These are phyloP conservation scores for Fragaria nilgerrensis DNA, from an alignment of 306 rosid genomes.

Conservation along the genomic window DNA sequence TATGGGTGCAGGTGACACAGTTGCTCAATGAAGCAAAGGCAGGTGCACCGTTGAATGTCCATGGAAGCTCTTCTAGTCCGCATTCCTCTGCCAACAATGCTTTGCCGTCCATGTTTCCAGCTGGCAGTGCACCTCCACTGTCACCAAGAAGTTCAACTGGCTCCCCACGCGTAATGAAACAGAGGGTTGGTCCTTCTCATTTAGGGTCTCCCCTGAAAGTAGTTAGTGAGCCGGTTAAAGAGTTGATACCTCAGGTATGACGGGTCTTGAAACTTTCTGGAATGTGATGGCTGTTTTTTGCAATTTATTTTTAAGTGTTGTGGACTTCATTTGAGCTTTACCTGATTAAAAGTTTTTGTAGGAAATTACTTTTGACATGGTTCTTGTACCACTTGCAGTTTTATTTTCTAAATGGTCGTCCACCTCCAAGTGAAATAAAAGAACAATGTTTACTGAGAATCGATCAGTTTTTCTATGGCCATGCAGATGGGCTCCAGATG, in stretches of 20 bases:
- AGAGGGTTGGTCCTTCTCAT: slow-evolving; percentile 85
- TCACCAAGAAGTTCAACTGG: slow-evolving; percentile 93
- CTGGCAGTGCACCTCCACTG: slow-evolving; percentile 97
- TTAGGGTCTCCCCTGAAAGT: slow-evolving; percentile 92
- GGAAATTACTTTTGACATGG: slow-evolving; percentile 21
- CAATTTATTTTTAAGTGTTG: not conserved
- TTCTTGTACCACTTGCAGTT: slow-evolving; percentile 59
- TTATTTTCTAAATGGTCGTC: slow-evolving; percentile 88
- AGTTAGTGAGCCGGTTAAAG: slow-evolving; percentile 90
- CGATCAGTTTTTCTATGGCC: slow-evolving; percentile 71
- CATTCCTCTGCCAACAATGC: slow-evolving; percentile 67
- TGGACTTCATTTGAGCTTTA: slow-evolving; percentile 20
- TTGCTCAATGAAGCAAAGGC: slow-evolving; percentile 88
- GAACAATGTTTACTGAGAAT: slow-evolving; percentile 66
- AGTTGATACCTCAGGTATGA: slow-evolving; percentile 96
- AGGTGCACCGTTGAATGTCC: slow-evolving; percentile 83
- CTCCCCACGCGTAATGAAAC: slow-evolving; percentile 92
- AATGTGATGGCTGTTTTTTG: slow-evolving; percentile 7
- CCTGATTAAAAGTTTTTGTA: slow-evolving; percentile 17
- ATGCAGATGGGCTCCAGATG: slow-evolving; percentile 72
- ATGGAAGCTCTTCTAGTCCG: slow-evolving; percentile 92
- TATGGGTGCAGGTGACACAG: slow-evolving; percentile 56
- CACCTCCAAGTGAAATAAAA: slow-evolving; percentile 75
- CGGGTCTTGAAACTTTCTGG: slow-evolving; percentile 5
- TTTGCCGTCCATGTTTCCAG: slow-evolving; percentile 98